These are phyloP conservation scores for Arabis hirsuta DNA, from an alignment of 345 rosid species.

Conservation along the genomic window DNA sequence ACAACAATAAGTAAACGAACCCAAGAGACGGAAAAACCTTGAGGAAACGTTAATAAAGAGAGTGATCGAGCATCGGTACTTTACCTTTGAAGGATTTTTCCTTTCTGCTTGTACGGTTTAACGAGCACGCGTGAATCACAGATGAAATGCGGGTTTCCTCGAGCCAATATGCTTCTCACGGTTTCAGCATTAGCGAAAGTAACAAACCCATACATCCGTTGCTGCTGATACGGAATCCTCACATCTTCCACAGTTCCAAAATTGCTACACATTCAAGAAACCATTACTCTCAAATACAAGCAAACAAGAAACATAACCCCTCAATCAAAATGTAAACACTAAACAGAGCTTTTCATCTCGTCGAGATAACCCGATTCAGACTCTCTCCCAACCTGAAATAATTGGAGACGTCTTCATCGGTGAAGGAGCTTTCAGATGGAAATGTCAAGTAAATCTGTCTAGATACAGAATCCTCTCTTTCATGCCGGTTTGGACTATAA, in stretches of 20 bases:
- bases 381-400: constrained; percentile 61
- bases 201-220: constrained; percentile 95
- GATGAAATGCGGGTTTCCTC: constrained; percentile 91
- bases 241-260: constrained; percentile 93
- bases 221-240: constrained; percentile 90
- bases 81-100: constrained; percentile 74
- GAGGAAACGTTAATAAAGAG: background rate
- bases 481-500: constrained; percentile 23
- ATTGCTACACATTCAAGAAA: constrained; percentile 49
- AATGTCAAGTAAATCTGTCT: constrained; percentile 92
- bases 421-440: constrained; percentile 88
- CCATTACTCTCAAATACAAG: constrained; percentile 20
- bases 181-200: constrained; percentile 79
- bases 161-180: constrained; percentile 70
- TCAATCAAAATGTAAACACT: background rate
- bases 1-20: constrained; percentile 22
- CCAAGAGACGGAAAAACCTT: background rate
- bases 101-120: constrained; percentile 96
- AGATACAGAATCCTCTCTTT: constrained; percentile 48
- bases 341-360: too few species aligned
- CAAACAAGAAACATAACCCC: constrained; percentile 18
- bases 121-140: constrained; percentile 92
- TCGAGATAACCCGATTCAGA: background rate
- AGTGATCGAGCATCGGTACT: constrained; percentile 18
- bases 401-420: constrained; percentile 82